Percentiles rank a stretch among this genome's conserved stretches.
Evolutionary conservation across 805 yeast genomes (phyloP).

Genomic region (Kregervanrija delftensis): DNA sequence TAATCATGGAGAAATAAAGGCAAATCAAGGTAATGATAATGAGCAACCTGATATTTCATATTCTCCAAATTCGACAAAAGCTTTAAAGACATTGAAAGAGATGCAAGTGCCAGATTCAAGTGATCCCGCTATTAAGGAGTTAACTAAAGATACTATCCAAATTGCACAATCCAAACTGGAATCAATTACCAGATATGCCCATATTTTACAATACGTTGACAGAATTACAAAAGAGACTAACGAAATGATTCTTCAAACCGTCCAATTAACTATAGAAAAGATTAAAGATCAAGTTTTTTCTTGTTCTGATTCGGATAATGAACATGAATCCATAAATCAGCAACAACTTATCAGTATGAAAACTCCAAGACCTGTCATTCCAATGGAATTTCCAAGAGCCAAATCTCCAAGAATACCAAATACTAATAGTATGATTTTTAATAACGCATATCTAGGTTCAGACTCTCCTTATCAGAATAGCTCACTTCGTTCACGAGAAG

Average conservation of each 20-base stretch:
- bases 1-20: slow-evolving; percentile 58
- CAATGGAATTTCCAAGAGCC: slow-evolving; percentile 17
- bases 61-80: slow-evolving; percentile 57
- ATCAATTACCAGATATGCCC: slow-evolving; percentile 61
- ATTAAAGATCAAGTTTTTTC: slow-evolving; percentile 33
- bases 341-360: slow-evolving; percentile 4
- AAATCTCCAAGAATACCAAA: slow-evolving; percentile 7
- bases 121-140: slow-evolving; percentile 55
- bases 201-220: slow-evolving; percentile 67
- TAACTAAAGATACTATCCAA: slow-evolving; percentile 61
- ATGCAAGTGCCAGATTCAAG: slow-evolving; percentile 41
- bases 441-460: slow-evolving; percentile 16
- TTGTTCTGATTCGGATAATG: slow-evolving; percentile 18
- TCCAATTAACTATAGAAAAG: slow-evolving; percentile 54
- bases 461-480: slow-evolving; percentile 1
- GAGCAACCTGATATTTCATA: slow-evolving; percentile 27
- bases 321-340: slow-evolving; percentile 9
- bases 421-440: slow-evolving; percentile 14
- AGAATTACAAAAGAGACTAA: slow-evolving; percentile 77
- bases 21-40: slow-evolving; percentile 12
- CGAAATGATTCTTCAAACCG: slow-evolving; percentile 52
- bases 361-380: slow-evolving; percentile 9
- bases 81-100: slow-evolving; percentile 40
- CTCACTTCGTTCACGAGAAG: slow-evolving; percentile 1
- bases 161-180: slow-evolving; percentile 62